These are phyloP conservation scores for Mycosphaerelloides madeirae DNA, from an alignment of 2,329 filamentous ascomycete species.

Conservation along the genomic window DNA sequence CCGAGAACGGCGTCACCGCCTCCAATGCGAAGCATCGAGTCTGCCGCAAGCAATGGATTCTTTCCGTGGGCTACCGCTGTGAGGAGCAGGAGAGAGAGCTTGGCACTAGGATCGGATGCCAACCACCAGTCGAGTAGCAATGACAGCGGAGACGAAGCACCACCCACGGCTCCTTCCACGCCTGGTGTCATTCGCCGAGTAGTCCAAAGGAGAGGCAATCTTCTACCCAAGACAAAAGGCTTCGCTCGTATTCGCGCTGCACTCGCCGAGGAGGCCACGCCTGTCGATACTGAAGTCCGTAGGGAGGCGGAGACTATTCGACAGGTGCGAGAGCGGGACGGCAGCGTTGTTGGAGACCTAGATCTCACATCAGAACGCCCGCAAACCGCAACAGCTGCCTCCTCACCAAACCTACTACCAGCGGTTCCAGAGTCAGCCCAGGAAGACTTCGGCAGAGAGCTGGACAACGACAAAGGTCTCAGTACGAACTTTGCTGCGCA, in stretches of 20 bases:
- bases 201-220: constrained; percentile 81
- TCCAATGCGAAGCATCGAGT: constrained; percentile 52
- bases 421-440: constrained; percentile 54
- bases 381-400: constrained; percentile 55
- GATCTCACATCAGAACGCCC: constrained; percentile 34
- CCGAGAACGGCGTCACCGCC: constrained; percentile 75
- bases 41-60: constrained; percentile 39
- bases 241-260: constrained; percentile 91
- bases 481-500: constrained; percentile 72
- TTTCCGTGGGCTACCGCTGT: constrained; percentile 38
- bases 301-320: constrained; percentile 93
- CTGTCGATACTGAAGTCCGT: constrained; percentile 80
- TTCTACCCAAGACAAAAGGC: constrained; percentile 91
- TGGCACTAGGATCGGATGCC: constrained; percentile 86
- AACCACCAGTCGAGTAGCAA: constrained; percentile 74
- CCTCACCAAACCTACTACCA: constrained; percentile 63
- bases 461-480: constrained; percentile 32
- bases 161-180: constrained; percentile 47
- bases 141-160: constrained; percentile 68
- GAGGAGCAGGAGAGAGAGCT: constrained; percentile 66
- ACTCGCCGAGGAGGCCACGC: constrained; percentile 79
- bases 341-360: constrained; percentile 39
- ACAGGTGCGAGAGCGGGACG: constrained; percentile 87
- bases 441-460: constrained; percentile 67
- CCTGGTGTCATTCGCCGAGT: constrained; percentile 74